Base-by-base conservation (phyloP, 108 stramenopile genomes). In the Pseudonitzschia multiseries region DNA sequence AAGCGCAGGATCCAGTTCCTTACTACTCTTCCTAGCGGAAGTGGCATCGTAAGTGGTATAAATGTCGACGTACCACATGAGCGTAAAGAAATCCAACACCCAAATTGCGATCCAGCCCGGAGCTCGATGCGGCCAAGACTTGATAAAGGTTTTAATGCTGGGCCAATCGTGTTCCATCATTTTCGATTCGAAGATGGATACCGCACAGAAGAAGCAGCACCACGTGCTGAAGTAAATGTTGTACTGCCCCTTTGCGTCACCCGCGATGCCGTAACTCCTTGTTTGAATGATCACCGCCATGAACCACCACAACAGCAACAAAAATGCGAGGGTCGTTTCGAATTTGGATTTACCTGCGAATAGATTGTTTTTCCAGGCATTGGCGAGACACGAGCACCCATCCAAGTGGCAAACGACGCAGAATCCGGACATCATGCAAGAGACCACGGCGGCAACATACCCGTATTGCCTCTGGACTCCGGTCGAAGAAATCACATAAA, bases 61-160 rank as follows among this genome's bases (percentile, higher is more conserved):
- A 20, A 82, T 36, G 69, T 92, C 91, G 15, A 88, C 20, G 40
- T 80, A 85, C 77, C 84, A 92, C 29, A 76, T 71, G 13, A 92
- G 75, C 22, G 84, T 79, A 10, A 84, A 70, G 53, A 88, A 80
- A 27, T 74, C 68, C 4, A 79, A 57, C 28, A 87, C 59, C 44
- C 84, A 78, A 27, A 86, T 83, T 0, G 86, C 73, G 61, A 90
- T 85, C 89, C 89, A 93, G 32, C 83, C 77, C 14, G 89, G 87
- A 43, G 87, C 79, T 36, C 92, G 82, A 66, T 87, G 80, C 0
- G 92, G 92, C 92, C 89, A 90, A 36, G 79, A 78, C 12, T 81
- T 68, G 18, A 93, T 70, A 57, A 89, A 89, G 13, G 64, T 36
- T 51, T 88, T 65, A 22, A 90, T 57, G 33, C 84, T 77, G 2